Base-by-base conservation (phyloP, 2,329 filamentous ascomycete genomes). In the Paramyrothecium roridum region DNA sequence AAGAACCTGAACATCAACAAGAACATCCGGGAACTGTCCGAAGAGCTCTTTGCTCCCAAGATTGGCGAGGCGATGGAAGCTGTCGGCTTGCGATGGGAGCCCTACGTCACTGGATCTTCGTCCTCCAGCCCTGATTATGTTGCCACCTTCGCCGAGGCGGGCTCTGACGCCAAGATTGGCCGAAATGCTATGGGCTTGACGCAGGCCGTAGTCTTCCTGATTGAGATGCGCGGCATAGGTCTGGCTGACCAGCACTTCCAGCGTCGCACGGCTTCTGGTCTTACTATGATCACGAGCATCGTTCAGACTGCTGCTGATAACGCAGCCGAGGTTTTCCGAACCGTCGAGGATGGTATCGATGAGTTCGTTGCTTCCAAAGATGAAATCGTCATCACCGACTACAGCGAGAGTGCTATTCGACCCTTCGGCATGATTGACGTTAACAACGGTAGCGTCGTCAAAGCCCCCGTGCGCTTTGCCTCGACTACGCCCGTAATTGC, bases 1-100 rank as follows among this genome's bases (percentile, higher is more conserved):
- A 71, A 71, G 58, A 71, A 71, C 22, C 51, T 70, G 3, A 71
- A 71, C 8, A 70, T 71, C 45, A 58, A 71, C 48, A 37, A 56
- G 10, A 56, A 60, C n/a, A 70, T 71, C 13, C 62, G 69, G 8
- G 53, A 59, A 2, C 46, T 71, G 2, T 64, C 68, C 0, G 69
- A 71, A 37, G 50, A 61, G 21, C 16, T 71, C 0, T 71, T 71
- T 51, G 63, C 66, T 0, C 62, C 60, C 19, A 63, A 59, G 0
- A 65, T 71, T 8, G 68, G 61, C 0, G 52, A 61, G 3, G 68
- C 63, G 16, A 67, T 71, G 67, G 65, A 67, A 13, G 56, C 55
- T 10, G 55, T 57, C 10, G 64, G 59, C 2, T 47, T 71, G 46
- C 58, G 68, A 1, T 70, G 66, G 65, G 59, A 66, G 21, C 63